Percentiles rank a stretch among this genome's conserved stretches.
Conservation (phyloP, 257 asterid genomes). For the Penstemon davidsonii region DNA sequence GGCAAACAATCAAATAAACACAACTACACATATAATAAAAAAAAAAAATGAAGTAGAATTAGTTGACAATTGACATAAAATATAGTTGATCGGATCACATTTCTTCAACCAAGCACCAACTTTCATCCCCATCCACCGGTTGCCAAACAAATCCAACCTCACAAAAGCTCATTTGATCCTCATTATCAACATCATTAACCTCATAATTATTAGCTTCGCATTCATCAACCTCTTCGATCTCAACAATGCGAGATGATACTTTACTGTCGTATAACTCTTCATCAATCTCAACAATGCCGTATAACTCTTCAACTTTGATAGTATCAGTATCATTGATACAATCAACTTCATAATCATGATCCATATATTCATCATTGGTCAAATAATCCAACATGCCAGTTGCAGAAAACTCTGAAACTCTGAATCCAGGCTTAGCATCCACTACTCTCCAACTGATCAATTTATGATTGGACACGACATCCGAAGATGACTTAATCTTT, state of each 20-base stretch:
- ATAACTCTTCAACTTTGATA: no score
- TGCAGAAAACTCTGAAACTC: conserved; percentile 59
- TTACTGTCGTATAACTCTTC: no score
- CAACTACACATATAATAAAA: neutral
- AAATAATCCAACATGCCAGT: conserved; percentile 57
- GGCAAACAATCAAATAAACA: conserved; percentile 14
- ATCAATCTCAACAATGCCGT: neutral
- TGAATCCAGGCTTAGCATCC: conserved; percentile 44
- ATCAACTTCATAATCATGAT: conserved; percentile 9
- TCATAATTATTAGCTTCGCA: neutral
- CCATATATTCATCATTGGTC: conserved; percentile 21
- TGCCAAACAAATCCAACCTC: conserved; percentile 47
- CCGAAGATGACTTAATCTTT: conserved; percentile 38
- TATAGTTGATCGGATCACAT: conserved; percentile 30
- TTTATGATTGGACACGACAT: conserved; percentile 32
- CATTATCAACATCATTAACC: conserved; percentile 15
- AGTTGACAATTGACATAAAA: neutral
- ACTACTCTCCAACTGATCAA: conserved; percentile 61
- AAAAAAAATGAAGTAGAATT: neutral
- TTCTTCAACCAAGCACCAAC: conserved; percentile 76
- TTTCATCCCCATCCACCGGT: conserved; percentile 54
- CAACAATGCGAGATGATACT: neutral
- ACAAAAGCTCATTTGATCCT: conserved; percentile 36
- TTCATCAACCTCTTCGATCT: conserved; percentile 21
- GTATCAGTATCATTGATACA: conserved; percentile 10